A percentile compares a stretch with the other conserved stretches of the same genome.
Evolutionary conservation across 2,329 filamentous ascomycete species (phyloP).

Genomic region (Xylogone sp.): DNA sequence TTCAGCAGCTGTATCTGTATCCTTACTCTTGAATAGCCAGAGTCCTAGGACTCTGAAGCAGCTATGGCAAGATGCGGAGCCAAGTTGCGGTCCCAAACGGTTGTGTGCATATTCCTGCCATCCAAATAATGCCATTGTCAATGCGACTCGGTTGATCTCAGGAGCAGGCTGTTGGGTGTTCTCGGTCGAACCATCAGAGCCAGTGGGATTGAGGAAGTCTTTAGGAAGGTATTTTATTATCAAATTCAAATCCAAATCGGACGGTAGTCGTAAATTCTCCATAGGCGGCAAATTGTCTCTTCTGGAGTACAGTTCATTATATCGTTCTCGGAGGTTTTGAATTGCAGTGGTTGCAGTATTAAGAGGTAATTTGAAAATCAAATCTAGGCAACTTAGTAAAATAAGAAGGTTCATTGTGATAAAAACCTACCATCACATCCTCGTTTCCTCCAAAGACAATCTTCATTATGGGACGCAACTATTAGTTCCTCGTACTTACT

Average conservation of each 20-base stretch:
- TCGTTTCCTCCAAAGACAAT: conserved; percentile 80
- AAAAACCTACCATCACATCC: conserved; percentile 73
- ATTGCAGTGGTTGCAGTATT: conserved; percentile 58
- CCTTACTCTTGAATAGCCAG: conserved; percentile 87
- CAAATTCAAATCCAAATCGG: conserved; percentile 46
- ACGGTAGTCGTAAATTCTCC: conserved; percentile 53
- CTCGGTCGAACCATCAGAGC: conserved; percentile 9
- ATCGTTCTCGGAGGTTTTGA: conserved; percentile 56
- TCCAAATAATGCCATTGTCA: conserved; percentile 68
- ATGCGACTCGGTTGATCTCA: conserved; percentile 55
- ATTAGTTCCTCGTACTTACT: conserved; percentile 74
- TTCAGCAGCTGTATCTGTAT: conserved; percentile 49
- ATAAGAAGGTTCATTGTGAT: conserved; percentile 10
- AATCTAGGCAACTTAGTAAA: conserved; percentile 38
- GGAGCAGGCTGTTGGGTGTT: not conserved
- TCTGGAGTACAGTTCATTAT: conserved; percentile 56
- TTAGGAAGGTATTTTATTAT: conserved; percentile 46
- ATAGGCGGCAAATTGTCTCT: conserved; percentile 56
- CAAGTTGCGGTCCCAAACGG: conserved; percentile 22
- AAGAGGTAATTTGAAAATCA: conserved; percentile 58
- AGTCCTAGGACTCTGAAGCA: conserved; percentile 86
- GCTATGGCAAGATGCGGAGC: conserved; percentile 64
- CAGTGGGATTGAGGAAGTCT: conserved; percentile 49
- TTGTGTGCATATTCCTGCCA: conserved; percentile 56
- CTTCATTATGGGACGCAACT: conserved; percentile 69